Conservation (phyloP, 2,329 filamentous ascomycete species). For the Aspergillus ochraceus region DNA sequence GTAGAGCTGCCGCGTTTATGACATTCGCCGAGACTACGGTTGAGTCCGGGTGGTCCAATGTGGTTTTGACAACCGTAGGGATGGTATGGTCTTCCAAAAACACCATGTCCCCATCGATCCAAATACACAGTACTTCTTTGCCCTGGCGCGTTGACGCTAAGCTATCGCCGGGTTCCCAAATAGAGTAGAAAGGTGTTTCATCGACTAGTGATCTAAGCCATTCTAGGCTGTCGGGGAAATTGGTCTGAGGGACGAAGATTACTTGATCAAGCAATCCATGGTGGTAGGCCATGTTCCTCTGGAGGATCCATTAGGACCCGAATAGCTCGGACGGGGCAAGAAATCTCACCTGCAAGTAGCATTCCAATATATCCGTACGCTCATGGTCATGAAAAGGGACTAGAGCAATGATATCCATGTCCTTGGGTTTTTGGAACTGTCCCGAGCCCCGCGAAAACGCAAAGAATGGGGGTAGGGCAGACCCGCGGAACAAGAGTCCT, state of each 20-base stretch:
- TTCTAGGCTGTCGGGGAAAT: constrained; percentile 34
- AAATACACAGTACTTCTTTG: constrained; percentile 38
- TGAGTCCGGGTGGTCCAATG: constrained; percentile 52
- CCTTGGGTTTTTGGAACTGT: constrained; percentile 34
- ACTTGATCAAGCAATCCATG: constrained; percentile 46
- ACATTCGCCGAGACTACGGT: constrained; percentile 58
- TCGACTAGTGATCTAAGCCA: constrained; percentile 37
- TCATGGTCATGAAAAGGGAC: constrained; percentile 39
- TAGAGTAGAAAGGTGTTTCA: constrained; percentile 30
- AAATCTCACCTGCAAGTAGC: constrained; percentile 39
- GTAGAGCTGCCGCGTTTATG: constrained; percentile 57
- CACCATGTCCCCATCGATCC: constrained; percentile 46
- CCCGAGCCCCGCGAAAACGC: constrained; percentile 29
- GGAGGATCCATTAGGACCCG: not conserved
- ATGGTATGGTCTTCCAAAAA: constrained; percentile 50
- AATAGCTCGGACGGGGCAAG: not conserved
- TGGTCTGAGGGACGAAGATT: constrained; percentile 43
- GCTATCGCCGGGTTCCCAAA: constrained; percentile 11
- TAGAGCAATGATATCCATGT: constrained; percentile 39
- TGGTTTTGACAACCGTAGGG: constrained; percentile 55
- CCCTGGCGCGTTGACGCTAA: constrained; percentile 16
- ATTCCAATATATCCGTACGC: constrained; percentile 41
- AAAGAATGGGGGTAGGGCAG: constrained; percentile 27
- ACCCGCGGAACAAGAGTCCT: constrained; percentile 22
- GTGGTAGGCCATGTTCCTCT: constrained; percentile 41